phyloP scores from a whole-genome alignment of 768 basidiomycete genomes.

The Jaapia argillacea region DNA sequence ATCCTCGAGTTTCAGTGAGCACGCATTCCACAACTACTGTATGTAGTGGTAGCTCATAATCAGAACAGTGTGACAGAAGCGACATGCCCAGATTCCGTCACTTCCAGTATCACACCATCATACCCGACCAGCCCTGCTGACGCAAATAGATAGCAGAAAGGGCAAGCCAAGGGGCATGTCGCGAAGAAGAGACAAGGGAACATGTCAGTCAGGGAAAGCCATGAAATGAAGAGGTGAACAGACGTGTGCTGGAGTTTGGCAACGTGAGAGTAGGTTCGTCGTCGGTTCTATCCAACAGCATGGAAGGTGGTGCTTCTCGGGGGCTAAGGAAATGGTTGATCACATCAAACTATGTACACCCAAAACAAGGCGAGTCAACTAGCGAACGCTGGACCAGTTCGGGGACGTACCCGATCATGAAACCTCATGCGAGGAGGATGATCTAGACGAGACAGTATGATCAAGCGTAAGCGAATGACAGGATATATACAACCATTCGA shows the following conservation, averaged over 20 bases:
- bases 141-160: conserved; percentile 7
- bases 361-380: conserved; percentile 1
- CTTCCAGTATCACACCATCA: conserved; percentile 74
- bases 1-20: too few relatives aligned
- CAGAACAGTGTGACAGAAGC: conserved; percentile 63
- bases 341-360: conserved; percentile 56
- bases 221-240: conserved; percentile 24
- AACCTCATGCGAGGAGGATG: conserved; percentile 68
- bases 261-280: conserved; percentile 64
- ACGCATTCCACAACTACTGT: too few relatives aligned
- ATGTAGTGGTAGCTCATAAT: too few relatives aligned
- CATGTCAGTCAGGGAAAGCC: too few relatives aligned
- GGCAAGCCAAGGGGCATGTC: conserved; percentile 1
- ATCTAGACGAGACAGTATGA: conserved; percentile 32
- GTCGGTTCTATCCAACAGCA: conserved; percentile 72
- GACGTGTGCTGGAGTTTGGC: conserved; percentile 60
- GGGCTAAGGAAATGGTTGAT: conserved; percentile 73
- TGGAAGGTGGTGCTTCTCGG: conserved; percentile 65
- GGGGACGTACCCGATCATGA: conserved; percentile 46
- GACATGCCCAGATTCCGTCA: conserved; percentile 70
- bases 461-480: too few relatives aligned
- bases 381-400: background rate
- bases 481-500: too few relatives aligned
- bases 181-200: too few relatives aligned
- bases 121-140: conserved; percentile 55